Base-by-base conservation (phyloP, 2,329 filamentous ascomycete species). In the Fusarium stilboides region DNA sequence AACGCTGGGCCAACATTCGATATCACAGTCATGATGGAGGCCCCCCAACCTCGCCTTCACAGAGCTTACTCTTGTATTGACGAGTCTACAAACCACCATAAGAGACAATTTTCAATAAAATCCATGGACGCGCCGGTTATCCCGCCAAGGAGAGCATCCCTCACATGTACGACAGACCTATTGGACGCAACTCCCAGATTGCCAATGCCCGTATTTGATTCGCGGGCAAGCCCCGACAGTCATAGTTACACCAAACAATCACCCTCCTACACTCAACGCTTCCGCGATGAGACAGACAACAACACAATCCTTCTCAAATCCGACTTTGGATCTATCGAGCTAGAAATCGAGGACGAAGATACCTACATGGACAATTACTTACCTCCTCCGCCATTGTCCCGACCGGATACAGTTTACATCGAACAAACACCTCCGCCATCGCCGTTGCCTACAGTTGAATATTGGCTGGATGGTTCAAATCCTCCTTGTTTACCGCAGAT, bases 381-480 rank as follows among this genome's bases (percentile, higher is more conserved):
- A 36, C 51, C 40, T 28, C 49, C 46, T 31, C 52, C 37, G 19
- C 51, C 64, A 45, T 47, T 58, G 37, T 69, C 62, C 14, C 58
- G 67, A 22, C 62, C 66, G 42, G 68, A 64, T 6, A 75, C 71
- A 8, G 71, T 76, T 8, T 79, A 77, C 33, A 75, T 77, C 14
- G 75, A 76, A 31, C 68, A 78, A 31, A 77, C 77, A 5, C 77
- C 77, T 22, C 77, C 79, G 4, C 76, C 78, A 5, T 80, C 78
- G 14, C 78, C 78, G 10, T 58, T 77, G 10, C 75, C 77, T 3
- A 80, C 74, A 8, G 77, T 81, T 14, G 76, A 81, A 46, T 77
- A 79, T 7, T 79, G 79, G 77, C 69, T 81, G 1, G 74, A 80
- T 45, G 74, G 76, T 64, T 75, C 75, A 55, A 64, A 76, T 7